Evolutionary conservation across 2,329 filamentous ascomycete genomes (phyloP), one percentile per base, ranked within the genome.

Genomic region (Fusarium napiforme): DNA sequence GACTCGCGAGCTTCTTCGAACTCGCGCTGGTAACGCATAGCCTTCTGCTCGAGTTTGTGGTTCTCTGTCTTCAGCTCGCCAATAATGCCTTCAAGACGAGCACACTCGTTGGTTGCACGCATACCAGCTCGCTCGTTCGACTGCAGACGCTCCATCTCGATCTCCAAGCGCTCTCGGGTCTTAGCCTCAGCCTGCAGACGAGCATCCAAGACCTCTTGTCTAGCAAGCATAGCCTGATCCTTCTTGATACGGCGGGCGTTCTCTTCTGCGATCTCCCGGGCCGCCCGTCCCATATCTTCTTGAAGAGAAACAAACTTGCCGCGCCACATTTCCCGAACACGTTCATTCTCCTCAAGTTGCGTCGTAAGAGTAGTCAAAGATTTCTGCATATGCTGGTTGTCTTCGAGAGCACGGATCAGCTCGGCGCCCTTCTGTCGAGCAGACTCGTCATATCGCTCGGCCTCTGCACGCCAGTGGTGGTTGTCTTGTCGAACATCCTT

Each of bases 261-360:
- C 79, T 98, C 95, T 77, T 93, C 91, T 28, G 93, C 91, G 70
- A 98, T 91, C 70, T 97, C 92, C 52, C 90, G 90, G 60, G 93
- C 92, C 55, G 94, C 93, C 63, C 87, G 87, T 37, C 91, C 89
- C 92, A 98, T 96, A 76, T 98, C 94, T 72, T 94, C 90, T 82
- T 98, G 95, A 43, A 99, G 86, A 67, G 91, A 91, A 76, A 96
- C 90, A 78, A 98, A 93, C 82, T 96, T 97, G 80, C 87, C 86
- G 74, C 94, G 92, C 89, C 97, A 95, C 69, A 88, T 91, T 80
- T 97, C 94, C 65, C 95, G 92, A 67, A 97, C 89, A 72, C 92
- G 91, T 78, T 95, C 91, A 78, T 94, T 96, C 83, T 97, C 95
- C 78, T 96, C 92, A 46, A 96, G 89, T 79, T 97, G 95, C 50